Percentiles rank a stretch among this genome's conserved stretches.
Conservation (phyloP, 371 early-diverging fungal genomes). For the Phascolomyces articulosus region DNA sequence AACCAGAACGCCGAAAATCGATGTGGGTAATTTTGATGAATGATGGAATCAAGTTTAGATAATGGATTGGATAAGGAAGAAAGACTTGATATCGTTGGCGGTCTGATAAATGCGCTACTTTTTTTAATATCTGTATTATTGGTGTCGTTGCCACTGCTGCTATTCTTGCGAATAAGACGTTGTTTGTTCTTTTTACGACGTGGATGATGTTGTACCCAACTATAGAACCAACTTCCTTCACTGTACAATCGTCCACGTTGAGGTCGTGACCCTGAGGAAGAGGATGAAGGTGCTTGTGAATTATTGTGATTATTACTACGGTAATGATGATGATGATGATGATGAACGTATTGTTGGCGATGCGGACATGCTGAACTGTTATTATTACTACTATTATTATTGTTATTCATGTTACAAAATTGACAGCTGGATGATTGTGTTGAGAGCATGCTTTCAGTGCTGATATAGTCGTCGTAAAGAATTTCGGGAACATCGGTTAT, state of each 20-base stretch:
- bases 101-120: not conserved
- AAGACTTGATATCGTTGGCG: conserved; percentile 12
- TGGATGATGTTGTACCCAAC: conserved; percentile 14
- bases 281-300: not conserved
- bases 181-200: conserved; percentile 11
- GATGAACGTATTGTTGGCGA: not conserved
- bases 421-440: conserved; percentile 4
- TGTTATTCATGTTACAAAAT: conserved; percentile 1
- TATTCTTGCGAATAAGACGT: not conserved
- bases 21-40: conserved; percentile 6
- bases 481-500: conserved; percentile 8
- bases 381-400: not conserved
- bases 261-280: not conserved
- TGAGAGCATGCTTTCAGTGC: not conserved
- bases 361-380: conserved; percentile 1
- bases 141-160: not conserved
- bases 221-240: conserved; percentile 9
- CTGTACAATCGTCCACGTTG: not conserved
- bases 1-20: conserved; percentile 21
- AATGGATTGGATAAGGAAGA: conserved; percentile 12
- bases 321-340: conserved; percentile 4
- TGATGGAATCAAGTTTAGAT: conserved; percentile 9
- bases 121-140: not conserved
- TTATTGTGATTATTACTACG: not conserved
- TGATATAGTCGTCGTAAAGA: conserved; percentile 5